These are phyloP conservation scores for Protomyces inouyei DNA, from an alignment of 1,139 yeast species.

Conservation along the genomic window DNA sequence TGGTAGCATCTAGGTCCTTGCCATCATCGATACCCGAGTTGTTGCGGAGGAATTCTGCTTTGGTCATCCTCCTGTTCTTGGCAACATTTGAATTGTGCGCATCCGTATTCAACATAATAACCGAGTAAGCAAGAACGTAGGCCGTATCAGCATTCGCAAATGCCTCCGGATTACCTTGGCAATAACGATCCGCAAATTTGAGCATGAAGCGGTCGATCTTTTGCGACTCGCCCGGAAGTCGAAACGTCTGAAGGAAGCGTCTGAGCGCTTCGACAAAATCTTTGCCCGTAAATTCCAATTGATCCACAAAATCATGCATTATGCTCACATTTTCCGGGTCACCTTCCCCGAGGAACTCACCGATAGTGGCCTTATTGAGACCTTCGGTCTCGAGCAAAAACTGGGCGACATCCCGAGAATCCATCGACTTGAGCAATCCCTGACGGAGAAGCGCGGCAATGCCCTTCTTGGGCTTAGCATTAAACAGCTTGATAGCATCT, in stretches of 20 bases:
- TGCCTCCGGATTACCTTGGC: slow-evolving; percentile 72
- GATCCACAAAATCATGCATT: slow-evolving; percentile 92
- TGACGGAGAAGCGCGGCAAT: slow-evolving; percentile 55
- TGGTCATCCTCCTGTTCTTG: slow-evolving; percentile 62
- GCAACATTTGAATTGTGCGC: slow-evolving; percentile 70
- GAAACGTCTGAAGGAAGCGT: slow-evolving; percentile 72
- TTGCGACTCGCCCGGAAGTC: slow-evolving; percentile 97
- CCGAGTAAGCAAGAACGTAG: slow-evolving; percentile 85
- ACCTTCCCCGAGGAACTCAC: slow-evolving; percentile 91
- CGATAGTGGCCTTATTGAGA: slow-evolving; percentile 75
- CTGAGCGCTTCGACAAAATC: slow-evolving; percentile 84
- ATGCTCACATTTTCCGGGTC: slow-evolving; percentile 68
- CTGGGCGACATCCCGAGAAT: slow-evolving; percentile 65
- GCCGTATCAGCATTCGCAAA: slow-evolving; percentile 94
- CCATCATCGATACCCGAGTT: slow-evolving; percentile 94
- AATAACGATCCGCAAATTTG: slow-evolving; percentile 90
- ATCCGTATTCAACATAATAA: slow-evolving; percentile 89
- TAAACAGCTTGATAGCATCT: slow-evolving; percentile 74
- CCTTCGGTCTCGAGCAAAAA: slow-evolving; percentile 75
- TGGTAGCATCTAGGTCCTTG: slow-evolving; percentile 70
- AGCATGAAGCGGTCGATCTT: slow-evolving; percentile 95
- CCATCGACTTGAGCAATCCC: slow-evolving; percentile 57
- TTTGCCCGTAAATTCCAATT: slow-evolving; percentile 66
- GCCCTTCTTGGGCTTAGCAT: slow-evolving; percentile 80
- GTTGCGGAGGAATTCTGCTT: slow-evolving; percentile 77